Evolutionary conservation across 371 early-diverging fungal genomes (phyloP), one percentile per base, ranked within the genome.

Genomic region (Blastocladiella emersonii): DNA sequence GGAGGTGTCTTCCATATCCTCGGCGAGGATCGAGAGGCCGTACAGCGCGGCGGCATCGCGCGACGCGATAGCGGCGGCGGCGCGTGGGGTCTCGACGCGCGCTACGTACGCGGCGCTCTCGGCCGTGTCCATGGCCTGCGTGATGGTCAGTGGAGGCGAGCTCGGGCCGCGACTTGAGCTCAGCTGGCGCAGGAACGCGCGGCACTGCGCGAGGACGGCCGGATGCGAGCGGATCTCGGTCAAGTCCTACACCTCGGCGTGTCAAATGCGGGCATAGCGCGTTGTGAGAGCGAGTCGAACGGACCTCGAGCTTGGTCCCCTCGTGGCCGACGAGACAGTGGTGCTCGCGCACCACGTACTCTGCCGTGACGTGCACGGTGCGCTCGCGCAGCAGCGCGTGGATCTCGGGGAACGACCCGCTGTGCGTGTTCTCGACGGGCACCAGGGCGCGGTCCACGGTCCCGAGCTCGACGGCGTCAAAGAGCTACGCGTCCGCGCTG

Each of bases 141-240:
- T 30, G 37, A 64, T n/a, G 15, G 41, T 36, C 45, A 39, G 32
- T 23, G 34, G 5, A n/a, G n/a, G n/a, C n/a, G n/a, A n/a, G n/a
- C n/a, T n/a, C n/a, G n/a, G n/a, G n/a, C n/a, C n/a, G n/a, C n/a
- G n/a, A n/a, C n/a, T n/a, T n/a, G n/a, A n/a, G n/a, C n/a, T n/a
- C n/a, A n/a, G n/a, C n/a, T n/a, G n/a, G 10, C 32, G 25, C 7
- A 63, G 15, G 39, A 25, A 59, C 43, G n/a, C 34, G 21, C 41
- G 49, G 51, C 64, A 64, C 30, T 64, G 64, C n/a, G 30, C 64
- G 23, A 64, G 23, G 30, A 64, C 64, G 37, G 34, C 34, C 27
- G 64, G 60, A 21, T 64, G 64, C n/a, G 56, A 55, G 17, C 57
- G 60, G 34, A 64, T 37, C 21, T 64, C 64, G n/a, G 48, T 44